Evolutionary conservation across 768 basidiomycete species (phyloP).

Genomic region (Tylopilus rubrobrunneus): DNA sequence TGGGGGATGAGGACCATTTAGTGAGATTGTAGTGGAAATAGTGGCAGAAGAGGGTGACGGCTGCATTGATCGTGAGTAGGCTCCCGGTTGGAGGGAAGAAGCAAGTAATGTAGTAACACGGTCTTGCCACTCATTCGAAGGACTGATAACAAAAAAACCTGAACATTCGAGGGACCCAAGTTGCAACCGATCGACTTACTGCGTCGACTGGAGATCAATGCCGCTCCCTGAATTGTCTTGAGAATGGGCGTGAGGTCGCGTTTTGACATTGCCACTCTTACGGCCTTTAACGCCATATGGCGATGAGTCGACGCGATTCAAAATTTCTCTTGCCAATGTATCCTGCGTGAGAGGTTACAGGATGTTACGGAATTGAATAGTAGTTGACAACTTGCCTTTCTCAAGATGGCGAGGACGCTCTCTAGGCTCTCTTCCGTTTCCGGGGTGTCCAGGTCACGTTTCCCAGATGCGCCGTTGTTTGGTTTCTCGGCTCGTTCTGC

Average conservation of each 20-base stretch:
- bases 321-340: slow-evolving; percentile 73
- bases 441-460: not conserved
- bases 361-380: not conserved
- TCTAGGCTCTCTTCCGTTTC: slow-evolving; percentile 15
- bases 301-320: slow-evolving; percentile 76
- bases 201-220: slow-evolving; percentile 53
- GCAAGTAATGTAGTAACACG: slow-evolving; percentile 38
- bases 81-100: slow-evolving; percentile 17
- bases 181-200: slow-evolving; percentile 41
- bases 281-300: slow-evolving; percentile 76
- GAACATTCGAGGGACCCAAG: not conserved
- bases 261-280: slow-evolving; percentile 38
- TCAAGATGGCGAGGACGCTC: slow-evolving; percentile 46
- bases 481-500: slow-evolving; percentile 19
- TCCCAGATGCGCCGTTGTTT: slow-evolving; percentile 33
- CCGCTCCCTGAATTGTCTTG: slow-evolving; percentile 15
- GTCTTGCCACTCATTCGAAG: slow-evolving; percentile 84
- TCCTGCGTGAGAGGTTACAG: slow-evolving; percentile 45
- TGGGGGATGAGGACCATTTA: slow-evolving; percentile 12
- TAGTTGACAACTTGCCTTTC: slow-evolving; percentile 38
- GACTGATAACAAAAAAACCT: slow-evolving; percentile 40
- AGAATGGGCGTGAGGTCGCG: slow-evolving; percentile 18
- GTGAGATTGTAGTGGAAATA: slow-evolving; percentile 3
- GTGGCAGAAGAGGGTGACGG: not conserved
- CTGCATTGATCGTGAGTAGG: not conserved